These are phyloP conservation scores for Colletotrichum truncatum DNA, from an alignment of 2,329 filamentous ascomycete species.

Conservation along the genomic window DNA sequence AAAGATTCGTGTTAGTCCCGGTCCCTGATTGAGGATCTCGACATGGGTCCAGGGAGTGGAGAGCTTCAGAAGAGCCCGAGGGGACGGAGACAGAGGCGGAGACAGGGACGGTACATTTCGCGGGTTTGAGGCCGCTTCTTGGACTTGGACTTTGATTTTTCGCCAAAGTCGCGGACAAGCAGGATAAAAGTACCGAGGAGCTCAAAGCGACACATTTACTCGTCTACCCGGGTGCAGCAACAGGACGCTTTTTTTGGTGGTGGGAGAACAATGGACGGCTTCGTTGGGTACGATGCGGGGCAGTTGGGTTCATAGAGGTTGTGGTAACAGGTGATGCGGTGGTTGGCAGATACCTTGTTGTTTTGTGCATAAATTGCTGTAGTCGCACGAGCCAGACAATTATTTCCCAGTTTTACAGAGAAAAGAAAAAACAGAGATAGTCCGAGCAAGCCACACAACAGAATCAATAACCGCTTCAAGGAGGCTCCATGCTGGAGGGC, in stretches of 20 bases:
- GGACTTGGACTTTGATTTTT: constrained; percentile 47
- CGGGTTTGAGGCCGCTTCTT: constrained; percentile 36
- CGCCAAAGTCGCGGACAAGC: constrained; percentile 52
- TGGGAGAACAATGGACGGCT: background rate
- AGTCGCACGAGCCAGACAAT: constrained; percentile 1
- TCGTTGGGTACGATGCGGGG: constrained; percentile 1
- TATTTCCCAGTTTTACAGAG: background rate
- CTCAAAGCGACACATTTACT: constrained; percentile 63
- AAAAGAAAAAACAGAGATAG: constrained; percentile 5
- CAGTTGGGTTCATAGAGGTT: background rate
- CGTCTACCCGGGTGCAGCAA: background rate
- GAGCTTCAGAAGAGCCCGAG: constrained; percentile 26
- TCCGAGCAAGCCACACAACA: constrained; percentile 24
- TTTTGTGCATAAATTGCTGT: constrained; percentile 2
- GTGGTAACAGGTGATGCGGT: background rate
- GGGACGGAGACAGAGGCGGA: too few relatives aligned
- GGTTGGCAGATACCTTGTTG: constrained; percentile 8
- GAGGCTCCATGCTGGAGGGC: constrained; percentile 24
- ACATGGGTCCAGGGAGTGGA: constrained; percentile 2
- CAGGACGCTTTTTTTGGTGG: background rate
- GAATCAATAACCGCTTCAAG: constrained; percentile 14
- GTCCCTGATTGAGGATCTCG: background rate
- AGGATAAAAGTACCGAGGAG: constrained; percentile 60
- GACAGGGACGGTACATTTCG: constrained; percentile 11
- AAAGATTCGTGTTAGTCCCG: constrained; percentile 2